A percentile compares a stretch with the other conserved stretches of the same genome.
Conservation (phyloP, 495 filamentous ascomycete species). For the Aspergillus baeticus region DNA sequence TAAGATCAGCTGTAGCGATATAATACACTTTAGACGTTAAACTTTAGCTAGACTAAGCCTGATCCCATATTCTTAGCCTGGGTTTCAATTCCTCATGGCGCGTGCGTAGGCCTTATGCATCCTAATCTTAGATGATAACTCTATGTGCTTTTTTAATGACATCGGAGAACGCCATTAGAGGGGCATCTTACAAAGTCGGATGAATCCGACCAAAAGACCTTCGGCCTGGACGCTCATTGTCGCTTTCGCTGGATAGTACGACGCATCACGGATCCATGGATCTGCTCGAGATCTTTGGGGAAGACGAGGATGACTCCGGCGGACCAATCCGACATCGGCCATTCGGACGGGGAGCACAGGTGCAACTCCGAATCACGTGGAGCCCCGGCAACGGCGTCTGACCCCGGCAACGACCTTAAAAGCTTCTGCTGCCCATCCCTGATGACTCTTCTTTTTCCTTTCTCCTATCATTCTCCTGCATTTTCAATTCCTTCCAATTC, state of each 20-base stretch:
- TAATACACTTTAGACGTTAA: background rate
- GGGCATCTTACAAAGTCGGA: no score
- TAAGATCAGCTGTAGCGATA: background rate
- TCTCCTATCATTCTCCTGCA: constrained; percentile 21
- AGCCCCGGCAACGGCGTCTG: constrained; percentile 4
- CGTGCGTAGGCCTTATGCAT: no score
- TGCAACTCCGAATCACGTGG: constrained; percentile 39
- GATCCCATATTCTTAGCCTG: no score
- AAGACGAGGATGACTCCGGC: background rate
- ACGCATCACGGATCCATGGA: no score
- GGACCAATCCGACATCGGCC: constrained; percentile 12
- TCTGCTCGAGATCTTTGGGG: background rate
- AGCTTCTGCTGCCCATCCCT: constrained; percentile 12
- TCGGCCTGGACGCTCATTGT: background rate
- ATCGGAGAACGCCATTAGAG: no score
- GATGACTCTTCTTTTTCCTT: constrained; percentile 19
- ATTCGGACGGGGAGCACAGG: constrained; percentile 39
- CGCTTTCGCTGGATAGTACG: background rate
- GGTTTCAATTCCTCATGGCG: no score
- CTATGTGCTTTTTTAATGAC: no score
- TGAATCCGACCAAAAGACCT: no score
- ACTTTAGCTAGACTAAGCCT: background rate
- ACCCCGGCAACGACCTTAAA: constrained; percentile 23
- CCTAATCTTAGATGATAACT: no score
- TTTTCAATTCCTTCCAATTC: constrained; percentile 19